Percentiles rank a stretch among this genome's conserved stretches.
phyloP scores from a whole-genome alignment of 2,329 filamentous ascomycete genomes.

The Ophiobolus disseminans region DNA sequence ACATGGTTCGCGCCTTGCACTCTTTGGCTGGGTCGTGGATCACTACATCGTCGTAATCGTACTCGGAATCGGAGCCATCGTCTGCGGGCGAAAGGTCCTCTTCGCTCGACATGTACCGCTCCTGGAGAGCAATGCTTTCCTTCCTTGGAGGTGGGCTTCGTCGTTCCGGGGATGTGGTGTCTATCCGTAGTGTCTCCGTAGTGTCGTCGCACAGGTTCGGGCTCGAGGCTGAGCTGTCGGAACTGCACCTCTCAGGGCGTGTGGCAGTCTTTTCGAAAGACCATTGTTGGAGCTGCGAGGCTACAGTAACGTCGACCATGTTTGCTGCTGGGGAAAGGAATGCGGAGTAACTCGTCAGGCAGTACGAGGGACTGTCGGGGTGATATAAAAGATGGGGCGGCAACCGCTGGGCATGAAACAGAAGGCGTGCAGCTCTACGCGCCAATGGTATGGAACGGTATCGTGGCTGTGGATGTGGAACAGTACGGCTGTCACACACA shows the following conservation, averaged over 20 bases:
- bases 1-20: slow-evolving; percentile 42
- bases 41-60: slow-evolving; percentile 42
- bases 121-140: slow-evolving; percentile 39
- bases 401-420: slow-evolving; percentile 36
- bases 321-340: slow-evolving; percentile 18
- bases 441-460: slow-evolving; percentile 32
- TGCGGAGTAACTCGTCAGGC: slow-evolving; percentile 1
- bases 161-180: slow-evolving; percentile 29
- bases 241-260: slow-evolving; percentile 37
- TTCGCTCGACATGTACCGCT: slow-evolving; percentile 49
- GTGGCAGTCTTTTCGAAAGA: slow-evolving; percentile 43
- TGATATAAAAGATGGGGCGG: slow-evolving; percentile 27
- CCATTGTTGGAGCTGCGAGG: slow-evolving; percentile 48
- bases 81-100: slow-evolving; percentile 49
- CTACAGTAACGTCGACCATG: slow-evolving; percentile 42
- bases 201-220: slow-evolving; percentile 46
- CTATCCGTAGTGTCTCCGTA: slow-evolving; percentile 43
- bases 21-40: slow-evolving; percentile 38
- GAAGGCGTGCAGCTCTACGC: slow-evolving; percentile 34
- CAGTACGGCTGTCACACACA: slow-evolving; percentile 10
- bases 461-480: slow-evolving; percentile 27
- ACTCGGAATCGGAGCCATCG: slow-evolving; percentile 36
- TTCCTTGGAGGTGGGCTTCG: slow-evolving; percentile 19
- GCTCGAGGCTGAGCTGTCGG: slow-evolving; percentile 43
- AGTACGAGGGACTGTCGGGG: not conserved